Conservation (phyloP, 306 rosid genomes). For the Fagus crenata region DNA sequence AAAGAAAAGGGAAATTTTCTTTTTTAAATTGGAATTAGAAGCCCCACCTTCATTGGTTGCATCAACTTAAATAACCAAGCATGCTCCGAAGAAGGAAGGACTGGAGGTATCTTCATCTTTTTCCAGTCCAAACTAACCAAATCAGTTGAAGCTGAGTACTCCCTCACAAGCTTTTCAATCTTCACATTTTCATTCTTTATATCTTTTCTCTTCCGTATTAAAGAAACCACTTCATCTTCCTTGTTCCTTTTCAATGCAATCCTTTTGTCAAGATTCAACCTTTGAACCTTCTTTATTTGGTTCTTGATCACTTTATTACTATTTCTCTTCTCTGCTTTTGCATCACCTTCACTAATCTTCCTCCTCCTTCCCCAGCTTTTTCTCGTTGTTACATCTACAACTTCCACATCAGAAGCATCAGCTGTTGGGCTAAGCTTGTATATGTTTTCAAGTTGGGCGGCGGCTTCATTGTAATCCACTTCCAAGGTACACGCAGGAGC, state of each 20-base stretch:
- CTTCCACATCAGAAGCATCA: constrained; percentile 42
- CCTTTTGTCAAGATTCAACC: constrained; percentile 77
- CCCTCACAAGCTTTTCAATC: constrained; percentile 70
- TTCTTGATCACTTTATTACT: constrained; percentile 49
- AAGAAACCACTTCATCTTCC: constrained; percentile 36
- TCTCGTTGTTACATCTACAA: constrained; percentile 36
- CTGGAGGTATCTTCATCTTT: constrained; percentile 85
- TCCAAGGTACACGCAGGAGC: constrained; percentile 58
- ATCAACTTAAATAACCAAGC: constrained; percentile 80
- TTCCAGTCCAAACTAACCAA: constrained; percentile 85
- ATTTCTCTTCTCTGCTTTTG: constrained; percentile 38
- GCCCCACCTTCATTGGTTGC: constrained; percentile 87
- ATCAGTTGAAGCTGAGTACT: constrained; percentile 65
- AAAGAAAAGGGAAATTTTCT: neutral
- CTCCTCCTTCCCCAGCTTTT: constrained; percentile 56
- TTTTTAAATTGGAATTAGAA: neutral
- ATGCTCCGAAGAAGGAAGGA: constrained; percentile 89
- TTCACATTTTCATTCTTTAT: constrained; percentile 41
- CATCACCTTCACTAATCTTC: constrained; percentile 36
- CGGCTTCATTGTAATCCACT: constrained; percentile 88
- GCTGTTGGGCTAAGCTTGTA: constrained; percentile 67
- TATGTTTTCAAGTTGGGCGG: constrained; percentile 84
- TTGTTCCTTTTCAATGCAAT: constrained; percentile 52
- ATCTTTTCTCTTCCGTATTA: constrained; percentile 42
- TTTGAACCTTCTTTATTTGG: constrained; percentile 49